Base-by-base conservation (phyloP, 176 grass and related monocot genomes). In the Chrysopogon serrulatus region DNA sequence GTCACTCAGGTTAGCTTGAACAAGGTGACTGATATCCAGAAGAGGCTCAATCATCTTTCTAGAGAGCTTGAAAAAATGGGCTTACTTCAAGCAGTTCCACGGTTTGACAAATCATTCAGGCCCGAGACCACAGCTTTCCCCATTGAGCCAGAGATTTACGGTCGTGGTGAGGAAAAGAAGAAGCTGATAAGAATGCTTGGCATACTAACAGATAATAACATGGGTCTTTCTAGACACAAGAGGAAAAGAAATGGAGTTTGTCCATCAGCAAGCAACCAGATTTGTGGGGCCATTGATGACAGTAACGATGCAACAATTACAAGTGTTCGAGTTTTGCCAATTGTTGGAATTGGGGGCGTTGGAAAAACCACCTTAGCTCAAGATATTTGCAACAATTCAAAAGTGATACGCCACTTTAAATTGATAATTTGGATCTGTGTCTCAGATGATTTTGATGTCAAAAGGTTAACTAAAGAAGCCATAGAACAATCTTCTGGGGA, bases 321-420 rank as follows among this genome's bases (percentile, higher is more conserved):
- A 30, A 51, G 2, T 43, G 13, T 80, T 1, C 60, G 35, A 17
- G 44, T 91, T 79, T 33, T 87, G 11, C 43, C 89, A 4, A 74
- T 90, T n/a, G 57, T 83, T n/a, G n/a, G n/a, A n/a, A 79, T 78
- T n/a, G n/a, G n/a, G n/a, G n/a, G n/a, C n/a, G n/a, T n/a, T n/a
- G n/a, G n/a, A n/a, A n/a, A n/a, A n/a, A n/a, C n/a, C n/a, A n/a
- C n/a, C n/a, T n/a, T n/a, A n/a, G n/a, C n/a, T n/a, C n/a, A n/a
- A n/a, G n/a, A n/a, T n/a, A n/a, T n/a, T n/a, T n/a, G n/a, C n/a
- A n/a, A n/a, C n/a, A n/a, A n/a, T n/a, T n/a, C n/a, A n/a, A n/a
- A n/a, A n/a, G n/a, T n/a, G n/a, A n/a, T n/a, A n/a, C n/a, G n/a
- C n/a, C n/a, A n/a, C n/a, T n/a, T n/a, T n/a, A n/a, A n/a, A n/a